These are phyloP conservation scores for Colletotrichum sp. DNA, from an alignment of 2,329 filamentous ascomycete species.

Conservation along the genomic window DNA sequence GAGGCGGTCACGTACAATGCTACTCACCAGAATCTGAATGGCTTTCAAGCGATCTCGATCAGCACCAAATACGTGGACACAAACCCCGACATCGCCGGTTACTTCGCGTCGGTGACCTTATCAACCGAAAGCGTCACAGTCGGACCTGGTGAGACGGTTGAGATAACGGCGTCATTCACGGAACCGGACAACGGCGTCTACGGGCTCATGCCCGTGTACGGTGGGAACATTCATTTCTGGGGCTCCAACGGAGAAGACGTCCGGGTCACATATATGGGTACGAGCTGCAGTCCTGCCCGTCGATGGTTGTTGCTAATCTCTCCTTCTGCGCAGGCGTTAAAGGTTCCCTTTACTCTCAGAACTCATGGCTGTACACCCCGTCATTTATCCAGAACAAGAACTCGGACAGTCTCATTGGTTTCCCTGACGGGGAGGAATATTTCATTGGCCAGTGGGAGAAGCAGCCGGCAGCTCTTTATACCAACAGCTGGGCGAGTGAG, in stretches of 20 bases:
- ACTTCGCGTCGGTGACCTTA: background rate
- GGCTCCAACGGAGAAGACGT: background rate
- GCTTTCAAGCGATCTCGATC: background rate
- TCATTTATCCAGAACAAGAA: background rate
- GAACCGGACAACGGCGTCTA: background rate
- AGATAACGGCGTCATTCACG: background rate
- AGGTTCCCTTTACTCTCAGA: background rate
- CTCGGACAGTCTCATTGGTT: background rate
- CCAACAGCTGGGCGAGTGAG: slow-evolving; percentile 45
- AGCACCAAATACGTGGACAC: background rate
- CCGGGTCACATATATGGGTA: background rate
- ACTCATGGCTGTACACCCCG: background rate
- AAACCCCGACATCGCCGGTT: background rate
- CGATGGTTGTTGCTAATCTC: background rate
- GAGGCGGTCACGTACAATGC: slow-evolving; percentile 36
- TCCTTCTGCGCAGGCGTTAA: background rate
- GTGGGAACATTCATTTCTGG: background rate
- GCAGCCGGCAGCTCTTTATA: slow-evolving; percentile 12
- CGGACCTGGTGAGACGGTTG: background rate
- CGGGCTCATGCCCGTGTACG: background rate
- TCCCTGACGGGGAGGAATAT: background rate
- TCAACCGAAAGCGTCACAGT: background rate
- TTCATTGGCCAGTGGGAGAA: background rate
- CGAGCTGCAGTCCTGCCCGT: fast-evolving
- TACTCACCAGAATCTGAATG: background rate